These are phyloP conservation scores for Plasmodium berghei DNA, from an alignment of 169 alveolate species.

Conservation along the genomic window DNA sequence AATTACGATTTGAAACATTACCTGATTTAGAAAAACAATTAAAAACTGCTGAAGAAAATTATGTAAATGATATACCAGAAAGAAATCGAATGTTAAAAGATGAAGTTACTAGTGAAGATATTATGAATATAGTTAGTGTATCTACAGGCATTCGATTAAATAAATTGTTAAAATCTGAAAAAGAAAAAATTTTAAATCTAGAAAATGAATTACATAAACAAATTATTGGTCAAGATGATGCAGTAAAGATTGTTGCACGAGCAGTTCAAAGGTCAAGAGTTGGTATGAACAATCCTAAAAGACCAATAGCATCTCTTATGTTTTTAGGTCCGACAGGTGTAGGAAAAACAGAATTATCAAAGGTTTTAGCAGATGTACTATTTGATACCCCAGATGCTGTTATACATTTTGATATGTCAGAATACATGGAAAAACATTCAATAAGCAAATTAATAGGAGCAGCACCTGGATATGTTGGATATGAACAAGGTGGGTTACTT, in stretches of 20 bases:
- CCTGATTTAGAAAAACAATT: slow-evolving; percentile 89
- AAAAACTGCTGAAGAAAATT: slow-evolving; percentile 79
- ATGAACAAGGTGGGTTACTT: slow-evolving; percentile 92
- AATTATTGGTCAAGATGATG: slow-evolving; percentile 90
- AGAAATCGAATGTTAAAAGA: slow-evolving; percentile 82
- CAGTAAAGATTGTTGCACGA: slow-evolving; percentile 82
- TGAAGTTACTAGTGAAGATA: slow-evolving; percentile 90
- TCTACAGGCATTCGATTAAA: slow-evolving; percentile 93
- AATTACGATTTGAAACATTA: slow-evolving; percentile 89
- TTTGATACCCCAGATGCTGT: slow-evolving; percentile 89
- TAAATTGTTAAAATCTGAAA: slow-evolving; percentile 86
- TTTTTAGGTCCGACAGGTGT: slow-evolving; percentile 95
- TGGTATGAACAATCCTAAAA: slow-evolving; percentile 91
- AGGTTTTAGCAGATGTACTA: slow-evolving; percentile 91
- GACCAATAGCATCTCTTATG: slow-evolving; percentile 92
- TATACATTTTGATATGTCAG: slow-evolving; percentile 93
- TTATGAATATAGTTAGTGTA: slow-evolving; percentile 87
- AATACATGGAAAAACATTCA: slow-evolving; percentile 93
- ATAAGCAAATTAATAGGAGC: slow-evolving; percentile 93
- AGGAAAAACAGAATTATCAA: slow-evolving; percentile 93
- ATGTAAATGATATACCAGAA: slow-evolving; percentile 81
- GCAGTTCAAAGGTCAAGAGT: slow-evolving; percentile 93
- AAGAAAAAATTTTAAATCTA: slow-evolving; percentile 87
- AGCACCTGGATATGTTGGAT: slow-evolving; percentile 95
- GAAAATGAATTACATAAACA: slow-evolving; percentile 86